Evolutionary conservation across 345 rosid genomes (phyloP).

Genomic region (Populus alba): DNA sequence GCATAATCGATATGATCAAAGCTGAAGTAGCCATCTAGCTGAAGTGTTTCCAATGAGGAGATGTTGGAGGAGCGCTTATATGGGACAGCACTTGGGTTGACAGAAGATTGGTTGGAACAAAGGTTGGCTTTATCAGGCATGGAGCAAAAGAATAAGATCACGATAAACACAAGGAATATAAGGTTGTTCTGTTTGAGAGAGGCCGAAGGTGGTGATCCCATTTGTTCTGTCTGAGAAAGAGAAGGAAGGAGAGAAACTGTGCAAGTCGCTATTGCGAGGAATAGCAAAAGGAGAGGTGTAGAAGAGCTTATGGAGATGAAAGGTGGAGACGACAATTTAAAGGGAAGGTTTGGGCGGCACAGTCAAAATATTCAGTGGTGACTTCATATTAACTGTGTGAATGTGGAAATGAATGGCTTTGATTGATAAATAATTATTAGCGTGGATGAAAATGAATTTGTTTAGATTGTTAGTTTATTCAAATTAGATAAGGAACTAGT

Average conservation of each 20-base stretch:
- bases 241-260: slow-evolving; percentile 17
- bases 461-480: not conserved
- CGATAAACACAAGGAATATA: slow-evolving; percentile 42
- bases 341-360: slow-evolving; percentile 63
- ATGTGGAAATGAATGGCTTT: not conserved
- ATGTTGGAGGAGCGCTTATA: slow-evolving; percentile 29
- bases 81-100: slow-evolving; percentile 28
- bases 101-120: slow-evolving; percentile 40
- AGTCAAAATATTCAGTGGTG: slow-evolving; percentile 15
- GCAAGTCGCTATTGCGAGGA: slow-evolving; percentile 1
- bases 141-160: slow-evolving; percentile 57
- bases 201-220: slow-evolving; percentile 47
- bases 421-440: not conserved
- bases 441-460: not conserved
- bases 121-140: slow-evolving; percentile 50
- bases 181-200: slow-evolving; percentile 43
- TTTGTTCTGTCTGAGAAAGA: slow-evolving; percentile 15
- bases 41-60: slow-evolving; percentile 39
- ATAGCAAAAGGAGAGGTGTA: slow-evolving; percentile 28
- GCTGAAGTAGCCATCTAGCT: slow-evolving; percentile 60
- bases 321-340: slow-evolving; percentile 58
- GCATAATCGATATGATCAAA: slow-evolving; percentile 57
- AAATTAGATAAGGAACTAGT: no score
- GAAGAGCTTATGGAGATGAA: slow-evolving; percentile 36
- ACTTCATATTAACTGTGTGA: not conserved